Percentiles rank a stretch among this genome's conserved stretches.
These are phyloP conservation scores for Psilocybe cubensis DNA, from an alignment of 768 basidiomycete species.

Conservation along the genomic window DNA sequence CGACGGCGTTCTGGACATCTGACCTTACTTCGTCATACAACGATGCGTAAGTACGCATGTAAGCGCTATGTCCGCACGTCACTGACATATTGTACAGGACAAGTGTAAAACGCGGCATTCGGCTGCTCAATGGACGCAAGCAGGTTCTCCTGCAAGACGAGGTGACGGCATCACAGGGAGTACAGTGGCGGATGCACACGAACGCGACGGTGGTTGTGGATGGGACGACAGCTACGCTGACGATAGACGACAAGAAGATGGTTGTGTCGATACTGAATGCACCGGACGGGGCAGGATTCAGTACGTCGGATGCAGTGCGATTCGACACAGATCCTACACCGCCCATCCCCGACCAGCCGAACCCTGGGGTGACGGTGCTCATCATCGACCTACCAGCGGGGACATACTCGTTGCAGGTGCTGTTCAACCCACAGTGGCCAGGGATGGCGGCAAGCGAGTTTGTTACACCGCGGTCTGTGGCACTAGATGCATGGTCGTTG, in stretches of 20 bases:
- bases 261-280: conserved; percentile 69
- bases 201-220: conserved; percentile 75
- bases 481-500: conserved; percentile 75
- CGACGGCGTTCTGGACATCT: conserved; percentile 82
- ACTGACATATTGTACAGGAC: conserved; percentile 42
- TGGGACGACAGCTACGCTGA: conserved; percentile 75
- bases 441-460: conserved; percentile 60
- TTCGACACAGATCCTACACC: conserved; percentile 66
- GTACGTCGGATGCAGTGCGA: conserved; percentile 55
- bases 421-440: conserved; percentile 95
- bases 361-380: conserved; percentile 81
- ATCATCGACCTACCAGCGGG: conserved; percentile 72
- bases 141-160: conserved; percentile 97
- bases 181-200: conserved; percentile 96
- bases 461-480: conserved; percentile 72
- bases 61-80: background rate
- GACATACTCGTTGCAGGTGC: conserved; percentile 76
- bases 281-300: conserved; percentile 69
- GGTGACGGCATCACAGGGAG: conserved; percentile 55
- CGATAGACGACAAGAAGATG: conserved; percentile 70
- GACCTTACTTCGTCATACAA: conserved; percentile 81
- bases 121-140: conserved; percentile 77
- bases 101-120: conserved; percentile 83
- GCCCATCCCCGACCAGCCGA: conserved; percentile 66
- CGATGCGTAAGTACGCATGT: conserved; percentile 55